Base-by-base conservation (phyloP, 768 basidiomycete genomes). In the Russula griseocarnosa region DNA sequence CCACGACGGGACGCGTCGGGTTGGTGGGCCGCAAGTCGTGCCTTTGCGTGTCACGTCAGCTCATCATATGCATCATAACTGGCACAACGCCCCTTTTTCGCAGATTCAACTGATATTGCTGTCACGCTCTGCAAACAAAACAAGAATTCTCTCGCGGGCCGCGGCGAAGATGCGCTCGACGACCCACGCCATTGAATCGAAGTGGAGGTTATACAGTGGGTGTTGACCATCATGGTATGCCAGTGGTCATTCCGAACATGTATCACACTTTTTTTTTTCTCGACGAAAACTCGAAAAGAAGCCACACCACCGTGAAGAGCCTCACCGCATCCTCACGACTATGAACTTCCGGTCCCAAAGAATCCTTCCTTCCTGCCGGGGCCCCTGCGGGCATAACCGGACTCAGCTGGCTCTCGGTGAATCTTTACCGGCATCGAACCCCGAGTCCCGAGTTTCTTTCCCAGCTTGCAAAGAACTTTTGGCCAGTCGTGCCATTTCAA, bases 221-320 rank as follows among this genome's bases (percentile, higher is more conserved):
- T 16, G 24, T n/a, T 30, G 38, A 38, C 30, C 1, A n/a, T 32
- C 30, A 16, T 20, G 34, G 11, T 9, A 20, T 24, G n/a, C 46
- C 9, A n/a, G n/a, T 22, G 22, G 60, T 18, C 42, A 10, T 20
- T 14, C 14, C 38, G 46, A 28, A 32, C 20, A 24, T 42, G 6
- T 34, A 14, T 58, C 36, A 47, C 52, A n/a, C n/a, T n/a, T n/a
- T n/a, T n/a, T n/a, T 14, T 30, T 40, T 61, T 22, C 36, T 1
- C 38, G 38, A n/a, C 22, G 53, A 54, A 47, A 55, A 60, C 38
- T 40, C 38, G 16, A 59, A 59, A 60, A 38, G 54, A 60, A 56
- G 38, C 18, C 24, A 3, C n/a, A n/a, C n/a, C n/a, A n/a, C 30
- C 22, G n/a, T 36, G 53, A 40, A 30, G 42, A 22, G 49, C 54